phyloP scores from a whole-genome alignment of 345 rosid genomes.

The Rhodamnia argentea region DNA sequence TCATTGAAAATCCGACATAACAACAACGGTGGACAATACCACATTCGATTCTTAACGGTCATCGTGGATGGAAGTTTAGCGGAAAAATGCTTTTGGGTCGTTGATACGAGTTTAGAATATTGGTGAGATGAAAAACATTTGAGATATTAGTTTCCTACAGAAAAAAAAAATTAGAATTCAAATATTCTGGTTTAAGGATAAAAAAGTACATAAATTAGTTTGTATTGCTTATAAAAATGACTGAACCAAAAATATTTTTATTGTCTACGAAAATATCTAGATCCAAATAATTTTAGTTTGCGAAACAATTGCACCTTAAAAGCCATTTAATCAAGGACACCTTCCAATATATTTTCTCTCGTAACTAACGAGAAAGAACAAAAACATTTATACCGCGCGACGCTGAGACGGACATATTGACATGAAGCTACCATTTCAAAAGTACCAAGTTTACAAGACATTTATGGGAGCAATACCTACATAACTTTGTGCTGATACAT shows the following conservation, averaged over 20 bases:
- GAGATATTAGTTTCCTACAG: background rate
- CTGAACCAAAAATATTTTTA: too few relatives aligned
- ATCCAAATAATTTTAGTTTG: too few relatives aligned
- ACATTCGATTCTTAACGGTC: background rate
- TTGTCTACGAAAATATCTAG: too few relatives aligned
- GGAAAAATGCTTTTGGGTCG: background rate
- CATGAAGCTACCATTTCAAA: too few relatives aligned
- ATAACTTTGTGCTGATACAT: background rate
- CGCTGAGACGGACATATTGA: background rate
- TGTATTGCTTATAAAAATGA: too few relatives aligned
- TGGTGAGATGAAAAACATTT: background rate
- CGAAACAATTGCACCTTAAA: too few relatives aligned
- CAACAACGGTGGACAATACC: fast-evolving
- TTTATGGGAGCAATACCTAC: background rate
- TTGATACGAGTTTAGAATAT: background rate
- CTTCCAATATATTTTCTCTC: background rate
- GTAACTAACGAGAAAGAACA: too few relatives aligned
- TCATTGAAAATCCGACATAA: background rate
- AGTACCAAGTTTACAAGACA: background rate
- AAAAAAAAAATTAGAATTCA: too few relatives aligned
- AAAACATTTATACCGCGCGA: background rate
- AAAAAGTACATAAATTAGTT: too few relatives aligned
- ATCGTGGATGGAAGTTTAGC: background rate
- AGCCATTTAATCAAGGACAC: background rate
- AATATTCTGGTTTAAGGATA: too few relatives aligned